Conservation (phyloP, 345 rosid genomes). For the Brassica napus region DNA sequence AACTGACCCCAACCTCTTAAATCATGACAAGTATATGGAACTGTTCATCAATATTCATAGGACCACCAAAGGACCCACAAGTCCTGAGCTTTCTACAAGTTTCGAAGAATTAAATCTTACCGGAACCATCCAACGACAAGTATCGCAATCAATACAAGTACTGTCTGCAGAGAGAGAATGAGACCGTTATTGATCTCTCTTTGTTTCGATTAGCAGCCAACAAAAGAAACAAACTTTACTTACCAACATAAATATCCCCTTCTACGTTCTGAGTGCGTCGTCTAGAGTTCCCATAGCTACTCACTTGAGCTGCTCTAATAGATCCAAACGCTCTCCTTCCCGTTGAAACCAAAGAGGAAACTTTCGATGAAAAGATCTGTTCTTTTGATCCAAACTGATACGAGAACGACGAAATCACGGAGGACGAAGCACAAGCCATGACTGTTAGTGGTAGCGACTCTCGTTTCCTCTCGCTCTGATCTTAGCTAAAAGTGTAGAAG, state of each 20-base stretch:
- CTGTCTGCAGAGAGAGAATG: conserved; percentile 41
- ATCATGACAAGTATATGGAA: conserved; percentile 2
- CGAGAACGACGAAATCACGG: not conserved
- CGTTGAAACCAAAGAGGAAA: not conserved
- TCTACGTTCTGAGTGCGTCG: conserved; percentile 50
- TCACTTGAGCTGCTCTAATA: conserved; percentile 40
- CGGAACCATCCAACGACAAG: conserved; percentile 86
- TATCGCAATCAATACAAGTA: conserved; percentile 69
- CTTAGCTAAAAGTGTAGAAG: conserved; percentile 10
- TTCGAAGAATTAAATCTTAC: conserved; percentile 28
- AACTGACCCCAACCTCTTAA: not conserved
- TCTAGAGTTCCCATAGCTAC: conserved; percentile 21
- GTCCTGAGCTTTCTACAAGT: not conserved
- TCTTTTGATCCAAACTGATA: not conserved
- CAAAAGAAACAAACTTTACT: not conserved
- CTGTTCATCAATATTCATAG: conserved; percentile 2
- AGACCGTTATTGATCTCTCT: conserved; percentile 8
- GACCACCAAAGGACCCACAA: conserved; percentile 16
- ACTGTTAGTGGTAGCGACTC: not conserved
- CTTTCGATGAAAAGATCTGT: conserved; percentile 1
- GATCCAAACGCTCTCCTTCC: conserved; percentile 28
- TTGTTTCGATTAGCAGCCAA: not conserved
- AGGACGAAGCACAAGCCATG: conserved; percentile 31
- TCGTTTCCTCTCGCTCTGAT: conserved; percentile 10
- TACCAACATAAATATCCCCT: conserved; percentile 66